A percentile compares a stretch with the other conserved stretches of the same genome.
Conservation (phyloP, 1,139 yeast species). For the Scheffersomyces parashehatae region DNA sequence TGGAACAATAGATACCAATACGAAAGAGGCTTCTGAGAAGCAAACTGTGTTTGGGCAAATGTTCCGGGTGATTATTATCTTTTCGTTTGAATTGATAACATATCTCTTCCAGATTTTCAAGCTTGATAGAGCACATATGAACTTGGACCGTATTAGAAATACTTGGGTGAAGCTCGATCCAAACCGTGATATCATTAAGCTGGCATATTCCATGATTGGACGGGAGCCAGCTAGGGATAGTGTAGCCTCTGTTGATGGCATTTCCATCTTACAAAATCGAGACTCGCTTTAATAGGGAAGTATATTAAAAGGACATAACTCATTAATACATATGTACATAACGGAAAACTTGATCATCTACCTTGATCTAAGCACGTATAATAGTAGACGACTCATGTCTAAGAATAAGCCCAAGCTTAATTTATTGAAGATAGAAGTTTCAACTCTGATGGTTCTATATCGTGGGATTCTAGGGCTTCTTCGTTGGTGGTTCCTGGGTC, state of each 20-base stretch:
- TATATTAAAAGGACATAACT: too few species aligned
- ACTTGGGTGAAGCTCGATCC: slow-evolving; percentile 51
- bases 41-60: slow-evolving; percentile 7
- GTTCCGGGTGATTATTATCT: slow-evolving; percentile 26
- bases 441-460: slow-evolving; percentile 2
- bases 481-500: too few species aligned
- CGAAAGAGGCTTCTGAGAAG: not conserved
- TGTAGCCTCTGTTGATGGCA: slow-evolving; percentile 8
- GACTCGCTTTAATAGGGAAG: too few species aligned
- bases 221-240: slow-evolving; percentile 23
- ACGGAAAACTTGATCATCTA: too few species aligned
- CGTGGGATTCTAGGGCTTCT: slow-evolving; percentile 2
- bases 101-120: slow-evolving; percentile 33
- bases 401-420: too few species aligned
- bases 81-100: slow-evolving; percentile 32
- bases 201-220: slow-evolving; percentile 40
- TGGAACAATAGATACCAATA: slow-evolving; percentile 6
- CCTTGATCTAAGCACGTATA: too few species aligned
- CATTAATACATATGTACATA: too few species aligned
- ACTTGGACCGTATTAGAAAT: slow-evolving; percentile 44
- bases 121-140: slow-evolving; percentile 43
- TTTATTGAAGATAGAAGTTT: not conserved
- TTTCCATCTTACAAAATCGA: not conserved
- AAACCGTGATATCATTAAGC: slow-evolving; percentile 37
- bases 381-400: too few species aligned